Evolutionary conservation across 306 rosid species (phyloP).

Genomic region (Boehmeria nivea): DNA sequence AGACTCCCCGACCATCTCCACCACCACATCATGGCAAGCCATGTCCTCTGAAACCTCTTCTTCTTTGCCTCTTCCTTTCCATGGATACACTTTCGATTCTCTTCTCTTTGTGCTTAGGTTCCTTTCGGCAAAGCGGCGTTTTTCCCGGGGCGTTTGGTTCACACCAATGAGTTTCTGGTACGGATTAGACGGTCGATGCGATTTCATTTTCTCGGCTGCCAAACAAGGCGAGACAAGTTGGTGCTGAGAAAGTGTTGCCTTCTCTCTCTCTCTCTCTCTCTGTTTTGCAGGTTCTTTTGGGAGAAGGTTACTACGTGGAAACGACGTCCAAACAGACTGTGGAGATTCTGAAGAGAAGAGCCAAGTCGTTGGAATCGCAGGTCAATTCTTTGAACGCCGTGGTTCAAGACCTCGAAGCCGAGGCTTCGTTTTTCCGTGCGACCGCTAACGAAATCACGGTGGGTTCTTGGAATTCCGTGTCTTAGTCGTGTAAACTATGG

Average conservation of each 20-base stretch:
- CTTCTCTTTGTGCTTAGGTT: slow-evolving; percentile 37
- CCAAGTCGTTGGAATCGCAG: slow-evolving; percentile 58
- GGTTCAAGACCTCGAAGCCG: slow-evolving; percentile 54
- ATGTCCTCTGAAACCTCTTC: not conserved
- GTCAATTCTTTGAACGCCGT: slow-evolving; percentile 54
- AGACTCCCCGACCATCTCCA: slow-evolving; percentile 72
- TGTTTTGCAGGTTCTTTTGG: slow-evolving; percentile 65
- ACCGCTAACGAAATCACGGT: slow-evolving; percentile 63
- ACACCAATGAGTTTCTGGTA: slow-evolving; percentile 90
- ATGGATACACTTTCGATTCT: not conserved
- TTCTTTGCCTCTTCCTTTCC: too few relatives aligned
- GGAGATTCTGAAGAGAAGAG: slow-evolving; percentile 78
- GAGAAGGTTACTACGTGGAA: slow-evolving; percentile 81
- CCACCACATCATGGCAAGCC: slow-evolving; percentile 68
- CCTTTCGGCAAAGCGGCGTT: slow-evolving; percentile 96
- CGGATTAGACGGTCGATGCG: not conserved
- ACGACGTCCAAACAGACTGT: slow-evolving; percentile 72
- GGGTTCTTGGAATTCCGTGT: slow-evolving; percentile 6
- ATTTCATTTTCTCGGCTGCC: not conserved
- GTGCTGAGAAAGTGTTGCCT: too few relatives aligned
- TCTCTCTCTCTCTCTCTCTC: too few relatives aligned
- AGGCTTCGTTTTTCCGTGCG: slow-evolving; percentile 53
- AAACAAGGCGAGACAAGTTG: not conserved
- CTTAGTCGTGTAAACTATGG: too few relatives aligned
- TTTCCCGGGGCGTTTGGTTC: slow-evolving; percentile 85